phyloP scores from a whole-genome alignment of 805 yeast species.

The Clavispora vitiphila region DNA sequence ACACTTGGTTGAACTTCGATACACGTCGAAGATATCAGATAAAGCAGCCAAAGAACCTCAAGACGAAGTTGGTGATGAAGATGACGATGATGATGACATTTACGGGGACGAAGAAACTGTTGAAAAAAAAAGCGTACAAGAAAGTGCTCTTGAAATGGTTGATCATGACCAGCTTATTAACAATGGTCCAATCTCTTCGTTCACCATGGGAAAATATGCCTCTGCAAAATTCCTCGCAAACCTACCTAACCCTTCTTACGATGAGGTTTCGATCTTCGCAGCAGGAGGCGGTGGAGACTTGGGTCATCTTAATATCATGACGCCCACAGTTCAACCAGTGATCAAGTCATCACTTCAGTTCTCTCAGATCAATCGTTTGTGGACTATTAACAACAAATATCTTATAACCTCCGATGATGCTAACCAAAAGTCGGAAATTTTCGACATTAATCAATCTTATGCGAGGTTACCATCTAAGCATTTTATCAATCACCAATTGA shows the following conservation, averaged over 20 bases:
- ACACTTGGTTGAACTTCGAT: slow-evolving; percentile 41
- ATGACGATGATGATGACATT: slow-evolving; percentile 46
- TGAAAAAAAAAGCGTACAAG: slow-evolving; percentile 9
- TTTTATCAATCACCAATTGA: slow-evolving; percentile 57
- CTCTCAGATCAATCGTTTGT: slow-evolving; percentile 66
- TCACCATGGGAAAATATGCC: slow-evolving; percentile 60
- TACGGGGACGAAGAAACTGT: slow-evolving; percentile 24
- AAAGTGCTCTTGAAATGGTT: slow-evolving; percentile 30
- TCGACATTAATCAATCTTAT: slow-evolving; percentile 57
- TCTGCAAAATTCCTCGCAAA: slow-evolving; percentile 54
- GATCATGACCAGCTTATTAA: slow-evolving; percentile 52
- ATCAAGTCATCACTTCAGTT: slow-evolving; percentile 66
- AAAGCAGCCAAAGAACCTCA: slow-evolving; percentile 4
- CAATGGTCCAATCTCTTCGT: slow-evolving; percentile 68
- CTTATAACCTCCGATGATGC: slow-evolving; percentile 67
- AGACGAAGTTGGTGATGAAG: slow-evolving; percentile 26
- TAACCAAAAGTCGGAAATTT: slow-evolving; percentile 62
- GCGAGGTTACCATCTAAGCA: slow-evolving; percentile 56
- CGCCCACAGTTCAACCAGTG: slow-evolving; percentile 64
- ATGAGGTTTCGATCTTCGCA: slow-evolving; percentile 64
- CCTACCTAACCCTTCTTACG: slow-evolving; percentile 59
- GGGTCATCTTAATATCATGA: slow-evolving; percentile 55
- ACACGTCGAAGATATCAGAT: slow-evolving; percentile 10
- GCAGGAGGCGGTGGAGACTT: slow-evolving; percentile 59
- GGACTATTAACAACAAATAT: slow-evolving; percentile 64